Evolutionary conservation across 192 early-diverging fungal species (phyloP).

Genomic region (Coemansia sp.): DNA sequence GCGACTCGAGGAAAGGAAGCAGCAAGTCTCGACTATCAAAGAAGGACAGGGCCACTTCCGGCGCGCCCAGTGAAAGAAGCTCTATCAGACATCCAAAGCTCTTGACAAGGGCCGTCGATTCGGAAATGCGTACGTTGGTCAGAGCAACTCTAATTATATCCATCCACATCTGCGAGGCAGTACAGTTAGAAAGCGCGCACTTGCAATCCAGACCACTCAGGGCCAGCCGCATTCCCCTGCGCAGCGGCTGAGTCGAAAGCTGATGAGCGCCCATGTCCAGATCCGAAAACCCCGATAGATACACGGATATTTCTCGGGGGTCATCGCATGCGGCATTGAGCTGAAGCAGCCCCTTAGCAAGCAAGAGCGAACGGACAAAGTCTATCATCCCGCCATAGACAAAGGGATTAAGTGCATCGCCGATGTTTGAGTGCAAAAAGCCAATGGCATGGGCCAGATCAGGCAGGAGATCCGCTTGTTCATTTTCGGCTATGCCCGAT

Average conservation of each 20-base stretch:
- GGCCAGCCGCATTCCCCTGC: constrained; percentile 23
- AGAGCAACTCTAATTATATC: constrained; percentile 13
- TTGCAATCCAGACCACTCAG: constrained; percentile 8
- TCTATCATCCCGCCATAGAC: constrained; percentile 25
- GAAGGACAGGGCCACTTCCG: constrained; percentile 13
- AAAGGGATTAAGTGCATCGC: constrained; percentile 5
- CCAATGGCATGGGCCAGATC: constrained; percentile 14
- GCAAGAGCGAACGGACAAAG: constrained; percentile 33
- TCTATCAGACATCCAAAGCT: constrained; percentile 35
- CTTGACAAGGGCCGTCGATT: constrained; percentile 16
- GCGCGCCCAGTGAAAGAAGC: constrained; percentile 26
- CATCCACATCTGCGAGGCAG: constrained; percentile 15
- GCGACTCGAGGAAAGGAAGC: constrained; percentile 15
- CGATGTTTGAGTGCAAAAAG: constrained; percentile 16
- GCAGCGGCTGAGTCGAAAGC: constrained; percentile 22
- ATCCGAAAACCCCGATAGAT: constrained; percentile 6
- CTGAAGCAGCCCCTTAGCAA: constrained; percentile 19
- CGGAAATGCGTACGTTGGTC: not conserved
- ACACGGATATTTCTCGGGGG: not conserved
- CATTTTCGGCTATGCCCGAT: not conserved
- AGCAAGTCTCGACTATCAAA: constrained; percentile 19
- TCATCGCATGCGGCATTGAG: not conserved
- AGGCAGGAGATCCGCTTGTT: constrained; percentile 7
- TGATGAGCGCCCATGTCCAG: constrained; percentile 12
- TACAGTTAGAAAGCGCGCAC: not conserved